These are phyloP conservation scores for Xanthoconium stramineum DNA, from an alignment of 768 basidiomycete species.

Conservation along the genomic window DNA sequence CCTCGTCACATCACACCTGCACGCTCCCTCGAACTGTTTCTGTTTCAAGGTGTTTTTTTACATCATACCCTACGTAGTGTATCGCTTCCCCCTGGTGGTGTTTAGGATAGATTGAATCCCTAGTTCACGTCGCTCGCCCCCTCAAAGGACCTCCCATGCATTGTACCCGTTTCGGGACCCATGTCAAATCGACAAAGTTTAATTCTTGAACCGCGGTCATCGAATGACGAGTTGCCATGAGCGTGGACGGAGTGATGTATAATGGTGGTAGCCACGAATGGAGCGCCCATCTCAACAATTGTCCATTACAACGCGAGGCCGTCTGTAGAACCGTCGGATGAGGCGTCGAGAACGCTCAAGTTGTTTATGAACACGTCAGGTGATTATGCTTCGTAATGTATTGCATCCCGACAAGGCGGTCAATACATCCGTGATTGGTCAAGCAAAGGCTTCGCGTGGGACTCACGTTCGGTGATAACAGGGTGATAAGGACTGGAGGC, in stretches of 20 bases:
- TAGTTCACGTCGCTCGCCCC: background rate
- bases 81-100: constrained; percentile 3
- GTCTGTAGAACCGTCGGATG: background rate
- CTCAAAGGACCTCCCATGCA: too few species aligned
- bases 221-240: constrained; percentile 10
- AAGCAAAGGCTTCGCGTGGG: too few species aligned
- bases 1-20: constrained; percentile 1
- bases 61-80: constrained; percentile 14
- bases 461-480: too few species aligned
- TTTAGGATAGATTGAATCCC: constrained; percentile 1
- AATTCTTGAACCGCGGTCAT: constrained; percentile 1
- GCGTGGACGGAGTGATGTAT: background rate
- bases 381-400: too few species aligned
- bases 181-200: constrained; percentile 10
- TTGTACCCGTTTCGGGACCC: too few species aligned
- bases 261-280: constrained; percentile 22
- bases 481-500: background rate
- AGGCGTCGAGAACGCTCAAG: background rate
- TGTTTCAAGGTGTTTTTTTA: background rate
- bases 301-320: background rate
- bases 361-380: too few species aligned
- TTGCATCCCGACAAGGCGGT: too few species aligned
- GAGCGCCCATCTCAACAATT: background rate
- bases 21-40: background rate
- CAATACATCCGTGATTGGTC: too few species aligned